Percentiles rank a stretch among this genome's conserved stretches.
Conservation (phyloP, 192 early-diverging fungal species). For the Entomortierella parvispora region DNA sequence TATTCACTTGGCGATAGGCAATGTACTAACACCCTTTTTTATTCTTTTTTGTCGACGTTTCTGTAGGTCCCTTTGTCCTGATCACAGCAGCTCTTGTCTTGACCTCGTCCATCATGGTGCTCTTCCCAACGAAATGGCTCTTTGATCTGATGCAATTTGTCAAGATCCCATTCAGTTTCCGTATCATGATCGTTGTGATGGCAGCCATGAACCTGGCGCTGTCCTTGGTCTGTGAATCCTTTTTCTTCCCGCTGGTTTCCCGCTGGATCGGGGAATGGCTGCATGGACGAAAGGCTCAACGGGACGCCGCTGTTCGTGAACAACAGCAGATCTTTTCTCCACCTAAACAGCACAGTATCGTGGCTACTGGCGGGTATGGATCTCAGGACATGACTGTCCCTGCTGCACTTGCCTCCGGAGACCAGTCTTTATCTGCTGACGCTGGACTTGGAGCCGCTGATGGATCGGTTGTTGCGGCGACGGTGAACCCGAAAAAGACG, state of each 20-base stretch:
- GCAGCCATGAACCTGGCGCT: conserved; percentile 70
- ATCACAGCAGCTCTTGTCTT: conserved; percentile 64
- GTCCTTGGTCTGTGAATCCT: conserved; percentile 57
- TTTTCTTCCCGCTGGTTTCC: conserved; percentile 50
- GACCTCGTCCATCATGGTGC: conserved; percentile 49
- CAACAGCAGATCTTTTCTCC: conserved; percentile 16
- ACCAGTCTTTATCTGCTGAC: no score
- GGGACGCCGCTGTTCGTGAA: not conserved
- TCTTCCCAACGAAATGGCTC: conserved; percentile 64
- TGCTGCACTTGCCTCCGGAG: not conserved
- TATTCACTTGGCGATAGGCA: not conserved
- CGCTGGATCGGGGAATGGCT: conserved; percentile 46
- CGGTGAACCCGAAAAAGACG: not conserved
- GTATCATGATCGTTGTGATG: conserved; percentile 65
- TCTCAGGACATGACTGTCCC: conserved; percentile 10
- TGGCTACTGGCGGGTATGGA: conserved; percentile 17
- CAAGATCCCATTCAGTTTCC: conserved; percentile 62
- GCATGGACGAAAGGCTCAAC: not conserved
- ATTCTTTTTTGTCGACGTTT: conserved; percentile 15
- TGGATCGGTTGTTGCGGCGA: not conserved
- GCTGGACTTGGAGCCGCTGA: not conserved
- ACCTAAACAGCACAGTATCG: conserved; percentile 2
- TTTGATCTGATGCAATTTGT: conserved; percentile 76
- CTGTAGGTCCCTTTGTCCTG: conserved; percentile 74
- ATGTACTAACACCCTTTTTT: conserved; percentile 20